Evolutionary conservation across 257 asterid species (phyloP).

Genomic region (Nicotiana otophora): DNA sequence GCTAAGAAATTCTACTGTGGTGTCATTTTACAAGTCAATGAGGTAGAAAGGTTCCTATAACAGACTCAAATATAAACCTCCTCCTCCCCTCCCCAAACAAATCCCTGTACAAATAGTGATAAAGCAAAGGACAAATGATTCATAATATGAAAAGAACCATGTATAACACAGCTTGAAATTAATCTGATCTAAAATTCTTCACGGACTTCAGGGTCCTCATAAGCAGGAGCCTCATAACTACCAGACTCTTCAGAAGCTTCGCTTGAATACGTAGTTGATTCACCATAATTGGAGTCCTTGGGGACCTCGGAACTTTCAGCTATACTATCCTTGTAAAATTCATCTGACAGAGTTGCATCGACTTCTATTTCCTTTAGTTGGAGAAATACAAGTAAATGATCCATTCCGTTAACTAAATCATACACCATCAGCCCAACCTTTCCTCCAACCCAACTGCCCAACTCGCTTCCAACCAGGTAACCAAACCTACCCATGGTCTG

Average conservation of each 20-base stretch:
- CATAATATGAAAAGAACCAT: neutral
- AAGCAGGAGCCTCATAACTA: constrained; percentile 33
- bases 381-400: constrained; percentile 39
- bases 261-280: constrained; percentile 12
- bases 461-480: constrained; percentile 76
- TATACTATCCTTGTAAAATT: constrained; percentile 17
- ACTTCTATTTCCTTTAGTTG: constrained; percentile 30
- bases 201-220: constrained; percentile 34
- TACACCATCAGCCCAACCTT: constrained; percentile 84
- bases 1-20: neutral
- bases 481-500: constrained; percentile 78
- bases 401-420: constrained; percentile 72
- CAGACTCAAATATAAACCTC: neutral
- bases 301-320: constrained; percentile 23
- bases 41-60: neutral
- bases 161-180: neutral
- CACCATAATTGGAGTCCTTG: constrained; percentile 15
- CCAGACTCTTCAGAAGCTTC: constrained; percentile 30
- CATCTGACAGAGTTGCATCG: constrained; percentile 18
- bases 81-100: too few relatives aligned
- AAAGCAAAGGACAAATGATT: neutral
- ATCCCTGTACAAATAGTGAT: constrained; percentile 7
- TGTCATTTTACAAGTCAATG: neutral
- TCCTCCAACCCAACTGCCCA: constrained; percentile 98
- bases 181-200: constrained; percentile 58